These are phyloP conservation scores for Umbelopsis sp. DNA, from an alignment of 192 early-diverging fungal genomes.

Conservation along the genomic window DNA sequence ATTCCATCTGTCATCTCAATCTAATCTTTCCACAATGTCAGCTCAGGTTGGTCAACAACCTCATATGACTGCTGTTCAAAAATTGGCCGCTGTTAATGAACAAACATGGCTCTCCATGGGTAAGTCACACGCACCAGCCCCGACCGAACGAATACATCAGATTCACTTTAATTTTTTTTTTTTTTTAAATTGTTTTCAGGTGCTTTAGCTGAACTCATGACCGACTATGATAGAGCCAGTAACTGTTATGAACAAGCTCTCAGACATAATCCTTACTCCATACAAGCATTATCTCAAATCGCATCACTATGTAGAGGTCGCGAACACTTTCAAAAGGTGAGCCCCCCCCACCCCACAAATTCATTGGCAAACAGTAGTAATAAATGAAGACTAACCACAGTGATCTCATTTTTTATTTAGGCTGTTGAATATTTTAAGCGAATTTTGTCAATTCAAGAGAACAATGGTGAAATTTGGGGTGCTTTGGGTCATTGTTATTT, in stretches of 20 bases:
- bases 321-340: conserved; percentile 80
- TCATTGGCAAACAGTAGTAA: neutral
- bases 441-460: conserved; percentile 77
- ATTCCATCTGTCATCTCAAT: neutral
- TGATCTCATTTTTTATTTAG: conserved; percentile 30
- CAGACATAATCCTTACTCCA: conserved; percentile 92
- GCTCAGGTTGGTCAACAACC: conserved; percentile 8
- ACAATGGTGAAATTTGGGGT: conserved; percentile 95
- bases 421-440: conserved; percentile 94
- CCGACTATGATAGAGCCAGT: conserved; percentile 83
- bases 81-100: conserved; percentile 57
- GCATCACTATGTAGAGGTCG: conserved; percentile 81
- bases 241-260: conserved; percentile 86
- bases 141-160: neutral
- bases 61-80: conserved; percentile 37
- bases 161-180: neutral
- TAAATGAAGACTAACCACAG: neutral
- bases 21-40: neutral
- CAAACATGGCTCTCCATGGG: conserved; percentile 67
- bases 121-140: conserved; percentile 16
- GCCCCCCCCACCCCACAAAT: too few relatives aligned
- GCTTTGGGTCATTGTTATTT: conserved; percentile 94
- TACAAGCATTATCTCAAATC: conserved; percentile 75
- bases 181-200: conserved; percentile 5
- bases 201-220: conserved; percentile 39